phyloP scores from a whole-genome alignment of 768 basidiomycete species.

The Tubosaeta sp. region DNA sequence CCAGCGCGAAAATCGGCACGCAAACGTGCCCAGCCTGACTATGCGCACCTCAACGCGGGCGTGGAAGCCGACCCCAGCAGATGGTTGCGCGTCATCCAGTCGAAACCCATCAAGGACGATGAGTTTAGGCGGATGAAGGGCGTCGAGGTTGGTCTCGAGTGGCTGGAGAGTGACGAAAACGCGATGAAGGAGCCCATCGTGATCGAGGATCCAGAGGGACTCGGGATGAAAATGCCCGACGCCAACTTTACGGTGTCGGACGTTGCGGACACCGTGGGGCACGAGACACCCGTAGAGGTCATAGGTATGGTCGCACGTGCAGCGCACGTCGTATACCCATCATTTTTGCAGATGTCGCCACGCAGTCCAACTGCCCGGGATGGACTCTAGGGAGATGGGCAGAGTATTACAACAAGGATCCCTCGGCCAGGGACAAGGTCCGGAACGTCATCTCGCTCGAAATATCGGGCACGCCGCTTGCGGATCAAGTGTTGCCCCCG shows the following conservation, averaged over 20 bases:
- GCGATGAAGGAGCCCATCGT: conserved; percentile 84
- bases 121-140: conserved; percentile 68
- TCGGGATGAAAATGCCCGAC: conserved; percentile 89
- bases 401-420: conserved; percentile 72
- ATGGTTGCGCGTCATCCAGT: conserved; percentile 68
- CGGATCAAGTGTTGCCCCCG: conserved; percentile 77
- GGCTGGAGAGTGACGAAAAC: conserved; percentile 66
- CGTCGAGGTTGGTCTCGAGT: conserved; percentile 60
- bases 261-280: conserved; percentile 77
- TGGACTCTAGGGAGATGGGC: conserved; percentile 94
- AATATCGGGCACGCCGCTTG: conserved; percentile 80
- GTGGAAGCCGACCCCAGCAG: conserved; percentile 55
- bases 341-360: conserved; percentile 64
- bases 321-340: conserved; percentile 3
- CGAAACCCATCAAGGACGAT: conserved; percentile 58
- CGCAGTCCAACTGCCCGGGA: conserved; percentile 78
- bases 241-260: conserved; percentile 69
- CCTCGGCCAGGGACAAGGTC: conserved; percentile 73
- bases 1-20: conserved; percentile 80
- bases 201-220: conserved; percentile 68
- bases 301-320: conserved; percentile 56
- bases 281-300: conserved; percentile 79
- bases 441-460: conserved; percentile 96
- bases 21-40: conserved; percentile 71
- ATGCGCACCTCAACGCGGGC: conserved; percentile 69